Evolutionary conservation across 805 yeast genomes (phyloP), one percentile per base, ranked within the genome.

Genomic region (Jamesozyma jinghongensis): DNA sequence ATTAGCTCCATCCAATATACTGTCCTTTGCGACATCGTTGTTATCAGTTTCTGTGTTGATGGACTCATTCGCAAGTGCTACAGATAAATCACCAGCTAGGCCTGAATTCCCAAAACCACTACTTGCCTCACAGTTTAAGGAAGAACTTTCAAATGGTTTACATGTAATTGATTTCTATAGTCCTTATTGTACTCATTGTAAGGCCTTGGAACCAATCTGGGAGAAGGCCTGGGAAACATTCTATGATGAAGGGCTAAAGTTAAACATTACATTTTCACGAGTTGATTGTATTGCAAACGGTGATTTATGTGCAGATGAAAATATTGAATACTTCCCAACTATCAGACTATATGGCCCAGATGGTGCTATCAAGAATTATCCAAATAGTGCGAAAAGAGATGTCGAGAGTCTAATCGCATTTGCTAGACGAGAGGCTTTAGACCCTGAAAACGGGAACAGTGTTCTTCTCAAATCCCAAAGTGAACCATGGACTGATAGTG

Each of bases 151-250:
- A 16, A 62, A 68, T 8, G 81, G 81, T 3, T 63, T 79, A 17
- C 81, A 87, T 53, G 70, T 90, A 54, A 79, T 90, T 27, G 96
- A 90, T 63, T 88, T 86, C 62, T 92, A 64, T 57, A 85, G 95
- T 26, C 98, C 98, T 0, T 80, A 80, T 53, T 92, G 98, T 59
- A 59, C 66, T 6, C 97, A 90, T 62, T 92, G 98, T 64, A 72
- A 66, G 46, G 68, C 65, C 6, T 64, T 92, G 40, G 92, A 85
- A 2, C 97, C 98, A 1, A 70, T 65, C 6, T 92, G 97, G 97
- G 73, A 77, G 43, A 67, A 71, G 41, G 73, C 90, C 0, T 84
- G 76, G 63, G 51, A 66, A 19, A 57, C 61, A 3, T 72, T 75
- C 50, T 59, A 69, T 29, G 57, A 61, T 8, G 78, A 74, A 30